These are phyloP conservation scores for Silene noctiflora DNA, from an alignment of 179 eudicot species.

Conservation along the genomic window DNA sequence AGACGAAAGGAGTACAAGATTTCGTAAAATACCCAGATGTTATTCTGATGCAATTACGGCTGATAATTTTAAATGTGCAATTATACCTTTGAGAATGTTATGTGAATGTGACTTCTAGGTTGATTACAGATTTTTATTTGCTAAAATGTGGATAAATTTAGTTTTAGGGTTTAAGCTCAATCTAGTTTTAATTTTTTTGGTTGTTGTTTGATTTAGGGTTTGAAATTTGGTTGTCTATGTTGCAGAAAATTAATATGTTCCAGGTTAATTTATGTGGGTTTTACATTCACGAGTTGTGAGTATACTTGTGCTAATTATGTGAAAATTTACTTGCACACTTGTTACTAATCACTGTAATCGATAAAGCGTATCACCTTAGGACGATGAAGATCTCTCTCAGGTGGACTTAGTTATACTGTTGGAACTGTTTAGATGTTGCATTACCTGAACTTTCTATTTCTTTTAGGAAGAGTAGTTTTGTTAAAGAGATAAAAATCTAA, in stretches of 20 bases:
- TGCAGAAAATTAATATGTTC: constrained; percentile 16
- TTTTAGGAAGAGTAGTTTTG: too few species aligned
- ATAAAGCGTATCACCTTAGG: constrained; percentile 8
- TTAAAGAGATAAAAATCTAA: background rate
- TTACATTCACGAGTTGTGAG: constrained; percentile 12
- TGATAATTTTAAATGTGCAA: too few species aligned
- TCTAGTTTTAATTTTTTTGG: constrained; percentile 12
- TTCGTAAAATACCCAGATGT: too few species aligned
- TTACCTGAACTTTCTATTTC: background rate
- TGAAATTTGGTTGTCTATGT: constrained; percentile 3
- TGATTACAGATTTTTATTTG: too few species aligned
- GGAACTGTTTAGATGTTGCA: background rate
- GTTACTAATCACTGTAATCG: too few species aligned
- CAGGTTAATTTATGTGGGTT: constrained; percentile 2
- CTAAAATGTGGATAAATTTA: background rate
- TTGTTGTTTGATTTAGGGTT: constrained; percentile 29
- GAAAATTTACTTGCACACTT: too few species aligned
- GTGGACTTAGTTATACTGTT: background rate
- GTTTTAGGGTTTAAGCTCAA: constrained; percentile 22
- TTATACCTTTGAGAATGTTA: too few species aligned
- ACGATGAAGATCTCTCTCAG: background rate
- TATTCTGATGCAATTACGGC: too few species aligned
- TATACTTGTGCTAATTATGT: background rate
- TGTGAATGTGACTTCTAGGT: too few species aligned
- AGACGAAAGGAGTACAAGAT: too few species aligned